Base-by-base conservation (phyloP, 1,139 yeast species). In the Debaryomyces udenii region DNA sequence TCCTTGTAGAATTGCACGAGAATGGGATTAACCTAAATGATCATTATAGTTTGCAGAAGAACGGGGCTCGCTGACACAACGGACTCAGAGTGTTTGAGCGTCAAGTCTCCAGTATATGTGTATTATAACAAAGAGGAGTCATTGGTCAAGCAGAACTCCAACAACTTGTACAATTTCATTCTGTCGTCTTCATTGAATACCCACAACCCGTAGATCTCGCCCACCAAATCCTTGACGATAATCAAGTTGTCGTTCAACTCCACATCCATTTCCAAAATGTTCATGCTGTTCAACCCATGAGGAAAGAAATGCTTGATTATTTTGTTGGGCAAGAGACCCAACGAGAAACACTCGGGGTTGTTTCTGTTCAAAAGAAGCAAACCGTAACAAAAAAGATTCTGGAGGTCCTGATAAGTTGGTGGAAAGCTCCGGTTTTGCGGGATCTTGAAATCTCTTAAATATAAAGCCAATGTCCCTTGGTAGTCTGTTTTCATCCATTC, bases 181-280 rank as follows among this genome's bases (percentile, higher is more conserved):
- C 96, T 71, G 54, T 90, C 96, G 3, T 74, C 78, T 42, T 81
- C 86, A 46, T 86, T 82, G 58, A 86, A 90, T 16, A 90, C 76
- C 97, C 97, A 91, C 42, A 91, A 70, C 1, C 98, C 97, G 59
- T 80, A 90, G 41, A 90, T 86, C 37, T 84, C 89, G 9, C 89
- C 94, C 41, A 81, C 71, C 32, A 85, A 66, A 49, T 84, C 85
- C 59, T 86, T 86, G 22, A 90, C 79, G 57, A 91, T 90, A 38
- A 91, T 81, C 55, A 90, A 76, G 37, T 86, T 86, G 49, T 85
- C 95, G 52, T 86, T 86, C 47, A 83, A 73, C 51, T 87, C 95
- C 30, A 85, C 85, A 41, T 84, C 86, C 81, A 89, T 81, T 39
- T 62, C 67, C 38, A 55, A 49, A 27, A 80, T 77, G 4, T 76